Evolutionary conservation across 2,329 filamentous ascomycete species (phyloP).

Genomic region (Fusarium algeriense): DNA sequence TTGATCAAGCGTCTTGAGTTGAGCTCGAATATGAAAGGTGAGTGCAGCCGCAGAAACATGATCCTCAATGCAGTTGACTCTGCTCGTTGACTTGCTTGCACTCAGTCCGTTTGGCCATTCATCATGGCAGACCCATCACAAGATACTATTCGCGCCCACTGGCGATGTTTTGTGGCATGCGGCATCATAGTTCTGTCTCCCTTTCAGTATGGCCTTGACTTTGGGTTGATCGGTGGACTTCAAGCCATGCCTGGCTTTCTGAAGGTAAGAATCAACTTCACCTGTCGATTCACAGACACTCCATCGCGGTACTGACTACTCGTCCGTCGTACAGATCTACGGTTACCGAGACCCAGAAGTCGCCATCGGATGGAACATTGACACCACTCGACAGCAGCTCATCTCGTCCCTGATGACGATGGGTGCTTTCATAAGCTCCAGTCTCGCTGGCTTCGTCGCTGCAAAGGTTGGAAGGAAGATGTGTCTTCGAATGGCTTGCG

Average conservation of each 20-base stretch:
- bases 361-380: conserved; percentile 44
- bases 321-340: conserved; percentile 17
- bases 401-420: conserved; percentile 44
- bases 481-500: conserved; percentile 39
- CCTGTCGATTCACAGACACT: not conserved
- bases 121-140: conserved; percentile 20
- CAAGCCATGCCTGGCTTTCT: conserved; percentile 44
- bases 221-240: conserved; percentile 39
- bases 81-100: not conserved
- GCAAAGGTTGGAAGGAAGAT: conserved; percentile 32
- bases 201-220: conserved; percentile 43
- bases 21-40: conserved; percentile 4
- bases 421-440: conserved; percentile 42
- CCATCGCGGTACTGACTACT: not conserved
- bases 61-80: not conserved
- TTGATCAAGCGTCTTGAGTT: not conserved
- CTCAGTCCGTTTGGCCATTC: not conserved
- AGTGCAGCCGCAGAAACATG: not conserved
- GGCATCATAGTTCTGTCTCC: conserved; percentile 39
- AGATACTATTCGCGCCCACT: conserved; percentile 40
- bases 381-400: conserved; percentile 39
- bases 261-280: not conserved
- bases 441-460: conserved; percentile 36
- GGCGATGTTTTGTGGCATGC: conserved; percentile 42
- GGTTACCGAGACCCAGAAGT: conserved; percentile 38